Base-by-base conservation (phyloP, 257 asterid species). In the Scutellaria minor region DNA sequence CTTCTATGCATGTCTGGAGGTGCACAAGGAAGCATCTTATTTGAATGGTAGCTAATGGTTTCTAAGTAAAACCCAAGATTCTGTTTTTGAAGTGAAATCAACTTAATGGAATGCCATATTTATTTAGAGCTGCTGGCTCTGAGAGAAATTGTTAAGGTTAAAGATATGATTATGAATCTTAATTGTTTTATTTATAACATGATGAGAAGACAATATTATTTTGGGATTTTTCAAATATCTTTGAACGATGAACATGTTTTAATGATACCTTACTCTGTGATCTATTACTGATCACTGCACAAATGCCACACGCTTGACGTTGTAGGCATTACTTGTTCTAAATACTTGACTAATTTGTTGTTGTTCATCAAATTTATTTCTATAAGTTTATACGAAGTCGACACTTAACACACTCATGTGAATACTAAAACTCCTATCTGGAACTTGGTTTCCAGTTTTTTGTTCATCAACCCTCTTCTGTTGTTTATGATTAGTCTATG, bases 1-100 rank as follows among this genome's bases (percentile, higher is more conserved):
- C 57, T 53, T 31, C 62, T 61, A 61, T 60, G 77, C 56, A 20
- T 72, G 56, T 6, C 66, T 52, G 53, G 51, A 24, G 46, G 71
- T 74, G 68, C 68, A 24, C 48, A 24, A n/a, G 58, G 55, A 73
- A 64, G 48, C 77, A 64, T 64, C 48, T 24, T 64, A 12, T 56
- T 13, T 27, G 18, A 52, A 50, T 13, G 5, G 50, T 60, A 13
- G 2, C 31, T 44, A 41, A 58, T 72, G 18, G 54, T 42, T 77
- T 47, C 12, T 46, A 39, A 37, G 41, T 41, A 64, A 40, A 45
- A 10, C 24, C 13, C 6, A 8, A 45, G 12, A 46, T 39, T 53
- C 57, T 64, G 52, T 72, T 57, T 48, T 53, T 47, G 61, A 20
- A 31, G 37, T 62, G 57, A 13, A 40, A 24, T 53, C 57, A 66